Evolutionary conservation across 257 asterid genomes (phyloP), one percentile per base, ranked within the genome.

Genomic region (Jacaranda copaia): DNA sequence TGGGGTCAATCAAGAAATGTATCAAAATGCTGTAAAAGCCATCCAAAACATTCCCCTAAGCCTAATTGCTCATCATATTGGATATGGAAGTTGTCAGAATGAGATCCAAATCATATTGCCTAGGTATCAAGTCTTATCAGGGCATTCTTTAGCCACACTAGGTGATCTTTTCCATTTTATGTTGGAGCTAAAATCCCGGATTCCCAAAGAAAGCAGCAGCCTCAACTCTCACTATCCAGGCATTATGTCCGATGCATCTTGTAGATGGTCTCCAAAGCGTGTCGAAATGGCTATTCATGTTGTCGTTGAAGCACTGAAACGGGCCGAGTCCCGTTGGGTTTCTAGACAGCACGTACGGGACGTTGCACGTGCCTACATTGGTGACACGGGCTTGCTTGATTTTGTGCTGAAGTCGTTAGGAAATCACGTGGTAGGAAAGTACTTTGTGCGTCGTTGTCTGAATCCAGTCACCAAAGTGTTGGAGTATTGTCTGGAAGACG

Each of bases 261-360:
- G 99, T 79, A 81, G 99, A 56, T 96, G 99, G 99, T 96, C 99
- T 0, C 92, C 97, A 3, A 93, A 92, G 77, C 93, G 99, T 1
- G 94, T 96, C 3, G 97, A 93, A 49, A 93, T 91, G 96, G 98
- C 99, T 15, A 91, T 93, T 18, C 90, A 86, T 68, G 99, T 90
- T 60, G 93, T 96, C n/a, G 89, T 96, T 14, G 97, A 96, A 70
- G 92, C 98, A 59, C 83, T 93, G 5, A 93, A 96, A 77, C 81
- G 86, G 35, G 91, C 97, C 4, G 91, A 96, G 72, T 86, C 68
- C 6, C 87, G 89, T 52, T 96, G 99, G 99, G 88, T 93, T 45
- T 93, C 99, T 8, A 84, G 98, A 46, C 99, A 96, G 73, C 92
- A 93, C 39, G 96, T 96, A 1, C 84, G 99, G 0, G 99, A 93